Conservation (phyloP, 1,139 yeast genomes). For the Pichia sp. region DNA sequence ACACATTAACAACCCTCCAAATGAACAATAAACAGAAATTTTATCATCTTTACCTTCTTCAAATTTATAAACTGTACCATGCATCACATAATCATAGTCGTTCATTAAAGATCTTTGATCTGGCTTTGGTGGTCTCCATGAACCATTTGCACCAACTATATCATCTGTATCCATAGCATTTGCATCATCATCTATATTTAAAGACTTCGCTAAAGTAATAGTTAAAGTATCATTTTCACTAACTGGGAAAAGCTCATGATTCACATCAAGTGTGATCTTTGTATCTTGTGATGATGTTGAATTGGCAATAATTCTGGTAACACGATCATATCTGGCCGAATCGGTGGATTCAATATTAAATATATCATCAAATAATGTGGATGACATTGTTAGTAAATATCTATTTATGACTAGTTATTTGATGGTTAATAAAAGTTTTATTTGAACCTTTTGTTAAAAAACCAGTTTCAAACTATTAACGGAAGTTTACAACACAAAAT, state of each 20-base stretch:
- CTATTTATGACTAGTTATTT: neutral
- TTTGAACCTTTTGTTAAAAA: too few species aligned
- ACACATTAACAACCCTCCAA: slow-evolving; percentile 92
- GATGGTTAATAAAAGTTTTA: neutral
- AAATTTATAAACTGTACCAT: slow-evolving; percentile 95
- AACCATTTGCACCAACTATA: slow-evolving; percentile 50
- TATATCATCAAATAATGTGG: slow-evolving; percentile 88
- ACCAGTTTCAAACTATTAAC: too few species aligned
- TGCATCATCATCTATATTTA: slow-evolving; percentile 51
- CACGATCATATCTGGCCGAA: slow-evolving; percentile 87
- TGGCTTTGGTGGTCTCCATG: slow-evolving; percentile 90
- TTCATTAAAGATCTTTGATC: slow-evolving; percentile 87
- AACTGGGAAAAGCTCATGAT: slow-evolving; percentile 89
- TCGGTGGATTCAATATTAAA: slow-evolving; percentile 84
- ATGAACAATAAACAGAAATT: slow-evolving; percentile 87
- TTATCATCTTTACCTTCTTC: slow-evolving; percentile 69
- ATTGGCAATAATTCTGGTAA: slow-evolving; percentile 80
- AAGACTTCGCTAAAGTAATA: slow-evolving; percentile 77
- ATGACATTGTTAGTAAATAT: slow-evolving; percentile 44
- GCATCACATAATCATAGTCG: slow-evolving; percentile 97
- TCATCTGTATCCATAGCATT: slow-evolving; percentile 26
- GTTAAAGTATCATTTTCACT: slow-evolving; percentile 73
- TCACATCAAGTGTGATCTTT: slow-evolving; percentile 83
- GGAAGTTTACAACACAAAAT: too few species aligned
- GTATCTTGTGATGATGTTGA: slow-evolving; percentile 82